Base-by-base conservation (phyloP, 805 yeast genomes). In the Peterozyma xylosa region DNA sequence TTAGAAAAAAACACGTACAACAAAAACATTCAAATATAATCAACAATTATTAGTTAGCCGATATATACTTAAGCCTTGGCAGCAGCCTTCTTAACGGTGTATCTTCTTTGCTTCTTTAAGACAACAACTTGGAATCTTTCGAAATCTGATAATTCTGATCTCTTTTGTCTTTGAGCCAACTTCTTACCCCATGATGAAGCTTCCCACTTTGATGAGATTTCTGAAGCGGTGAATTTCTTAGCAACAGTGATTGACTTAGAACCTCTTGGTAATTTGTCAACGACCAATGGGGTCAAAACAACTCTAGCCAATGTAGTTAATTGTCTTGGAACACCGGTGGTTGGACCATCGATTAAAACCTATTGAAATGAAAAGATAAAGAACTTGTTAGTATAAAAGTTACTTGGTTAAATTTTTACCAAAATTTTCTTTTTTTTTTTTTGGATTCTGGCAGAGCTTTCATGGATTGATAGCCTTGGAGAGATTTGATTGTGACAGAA, bases 121-220 rank as follows among this genome's bases (percentile, higher is more conserved):
- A 89, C 95, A 72, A 86, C 69, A 62, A 91, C 99, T 82, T 91
- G 96, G 96, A 93, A 93, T 83, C 99, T 90, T 80, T 93, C 96
- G 65, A 93, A 93, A 76, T 93, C 99, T 60, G 91, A 68, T 71
- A 95, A 85, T 67, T 82, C 76, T 64, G 95, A 73, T 82, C 99
- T 87, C 74, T 82, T 87, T 73, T 85, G 82, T 74, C 87, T 88
- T 74, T 86, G 84, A 68, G 95, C 96, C 64, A 93, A 84, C 80
- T 89, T 90, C 86, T 91, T 86, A 67, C 99, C 97, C 97, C 97
- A 89, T 45, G 96, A 70, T 55, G 98, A 76, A 62, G 84, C 76
- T 59, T 85, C 80, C 98, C 98, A 93, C 74, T 91, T 86, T 65
- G 80, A 77, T 59, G 80, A 83, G 60, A 91, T 76, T 59, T 82